These are phyloP conservation scores for Purpureocillium takamizusanense DNA, from an alignment of 2,329 filamentous ascomycete species.

Conservation along the genomic window DNA sequence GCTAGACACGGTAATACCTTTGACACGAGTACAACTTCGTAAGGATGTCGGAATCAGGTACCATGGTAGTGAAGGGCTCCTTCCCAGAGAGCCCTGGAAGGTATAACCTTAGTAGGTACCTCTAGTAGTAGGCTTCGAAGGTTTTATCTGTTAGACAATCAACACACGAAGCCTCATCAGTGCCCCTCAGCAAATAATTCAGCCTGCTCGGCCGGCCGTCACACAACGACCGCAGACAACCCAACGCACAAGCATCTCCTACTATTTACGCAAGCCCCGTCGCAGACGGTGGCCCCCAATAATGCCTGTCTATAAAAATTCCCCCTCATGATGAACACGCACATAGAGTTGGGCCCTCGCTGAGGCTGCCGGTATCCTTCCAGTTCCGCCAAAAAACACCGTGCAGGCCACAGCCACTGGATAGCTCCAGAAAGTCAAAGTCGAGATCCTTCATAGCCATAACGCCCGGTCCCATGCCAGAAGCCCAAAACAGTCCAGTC, in stretches of 20 bases:
- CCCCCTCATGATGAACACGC: background rate
- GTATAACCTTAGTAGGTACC: background rate
- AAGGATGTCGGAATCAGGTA: too few species aligned
- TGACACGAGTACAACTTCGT: too few species aligned
- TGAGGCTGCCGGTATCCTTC: constrained; percentile 2
- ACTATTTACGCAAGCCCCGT: background rate
- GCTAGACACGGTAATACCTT: too few species aligned
- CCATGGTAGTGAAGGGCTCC: too few species aligned
- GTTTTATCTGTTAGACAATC: background rate
- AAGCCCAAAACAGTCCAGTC: background rate
- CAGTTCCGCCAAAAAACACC: constrained; percentile 3
- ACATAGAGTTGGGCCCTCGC: background rate
- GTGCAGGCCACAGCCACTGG: constrained; percentile 4
- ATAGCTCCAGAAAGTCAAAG: constrained; percentile 22
- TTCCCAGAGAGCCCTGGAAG: too few species aligned
- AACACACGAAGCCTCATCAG: too few species aligned
- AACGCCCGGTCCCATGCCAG: constrained; percentile 17
- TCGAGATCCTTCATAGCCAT: constrained; percentile 25
- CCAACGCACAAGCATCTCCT: too few species aligned
- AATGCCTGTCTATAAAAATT: constrained; percentile 2
- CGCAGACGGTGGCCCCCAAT: background rate
- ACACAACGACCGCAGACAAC: too few species aligned
- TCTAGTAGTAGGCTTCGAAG: background rate
- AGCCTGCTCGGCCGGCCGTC: too few species aligned
- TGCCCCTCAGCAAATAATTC: too few species aligned